These are phyloP conservation scores for Podila verticillata DNA, from an alignment of 192 early-diverging fungal genomes.

Conservation along the genomic window DNA sequence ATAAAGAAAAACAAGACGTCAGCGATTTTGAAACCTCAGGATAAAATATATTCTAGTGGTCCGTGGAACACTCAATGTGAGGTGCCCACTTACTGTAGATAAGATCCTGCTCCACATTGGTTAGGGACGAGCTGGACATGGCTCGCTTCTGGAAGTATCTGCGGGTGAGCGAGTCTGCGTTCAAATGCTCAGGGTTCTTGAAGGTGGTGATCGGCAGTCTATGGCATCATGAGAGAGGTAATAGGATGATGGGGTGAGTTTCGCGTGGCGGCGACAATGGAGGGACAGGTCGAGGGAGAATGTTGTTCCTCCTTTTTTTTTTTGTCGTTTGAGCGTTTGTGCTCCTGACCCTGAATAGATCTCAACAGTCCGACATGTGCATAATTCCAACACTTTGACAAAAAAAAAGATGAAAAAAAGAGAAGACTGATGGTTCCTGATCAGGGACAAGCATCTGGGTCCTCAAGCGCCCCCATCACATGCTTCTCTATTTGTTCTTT, in stretches of 20 bases:
- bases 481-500: too few relatives aligned
- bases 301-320: too few relatives aligned
- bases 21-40: background rate
- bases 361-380: too few relatives aligned
- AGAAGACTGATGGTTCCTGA: too few relatives aligned
- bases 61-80: background rate
- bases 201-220: background rate
- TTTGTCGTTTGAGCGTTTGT: too few relatives aligned
- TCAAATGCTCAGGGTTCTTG: conserved; percentile 9
- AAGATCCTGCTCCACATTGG: conserved; percentile 15
- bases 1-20: background rate
- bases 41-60: background rate
- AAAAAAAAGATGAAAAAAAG: too few relatives aligned
- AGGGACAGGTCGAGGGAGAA: too few relatives aligned
- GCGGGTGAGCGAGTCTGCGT: conserved; percentile 12
- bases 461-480: too few relatives aligned
- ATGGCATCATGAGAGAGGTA: too few relatives aligned
- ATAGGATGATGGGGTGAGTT: background rate
- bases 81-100: conserved; percentile 28
- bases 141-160: conserved; percentile 35
- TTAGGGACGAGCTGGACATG: background rate
- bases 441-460: too few relatives aligned
- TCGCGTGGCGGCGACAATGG: background rate
- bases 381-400: too few relatives aligned
- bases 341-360: too few relatives aligned